Conservation (phyloP, 1,284 basidiomycete genomes). For the Trametes polyzona region DNA sequence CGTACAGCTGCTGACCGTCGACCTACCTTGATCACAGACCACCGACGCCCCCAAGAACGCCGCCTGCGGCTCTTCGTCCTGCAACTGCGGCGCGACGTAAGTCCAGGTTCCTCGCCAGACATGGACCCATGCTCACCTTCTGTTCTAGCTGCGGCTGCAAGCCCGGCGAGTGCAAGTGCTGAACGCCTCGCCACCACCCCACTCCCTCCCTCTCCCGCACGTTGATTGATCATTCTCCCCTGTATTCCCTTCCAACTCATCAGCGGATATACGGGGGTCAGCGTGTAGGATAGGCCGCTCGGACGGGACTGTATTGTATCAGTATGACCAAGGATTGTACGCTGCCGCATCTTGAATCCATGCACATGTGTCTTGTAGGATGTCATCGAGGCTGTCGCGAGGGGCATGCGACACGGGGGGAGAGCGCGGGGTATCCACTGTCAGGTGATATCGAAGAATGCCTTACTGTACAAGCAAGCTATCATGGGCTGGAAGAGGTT, state of each 20-base stretch:
- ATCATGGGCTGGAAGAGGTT: background rate
- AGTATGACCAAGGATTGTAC: conserved; percentile 1
- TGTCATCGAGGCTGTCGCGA: background rate
- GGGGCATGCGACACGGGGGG: background rate
- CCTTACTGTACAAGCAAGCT: background rate
- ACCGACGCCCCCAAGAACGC: conserved; percentile 48
- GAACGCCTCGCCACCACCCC: conserved; percentile 28
- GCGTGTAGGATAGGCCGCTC: conserved; percentile 21
- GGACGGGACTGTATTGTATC: conserved; percentile 2
- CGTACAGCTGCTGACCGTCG: background rate
- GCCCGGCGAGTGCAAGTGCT: conserved; percentile 66
- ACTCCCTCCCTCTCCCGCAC: background rate
- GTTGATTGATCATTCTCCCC: background rate
- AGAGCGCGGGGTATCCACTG: background rate
- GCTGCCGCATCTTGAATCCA: background rate
- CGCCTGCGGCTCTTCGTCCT: conserved; percentile 51
- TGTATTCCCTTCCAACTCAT: background rate
- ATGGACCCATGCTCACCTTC: background rate
- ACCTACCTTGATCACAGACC: conserved; percentile 35
- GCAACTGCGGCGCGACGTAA: conserved; percentile 56
- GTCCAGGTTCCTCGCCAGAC: conserved; percentile 22
- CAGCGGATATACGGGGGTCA: background rate
- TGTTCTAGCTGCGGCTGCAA: conserved; percentile 57
- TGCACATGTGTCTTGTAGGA: background rate
- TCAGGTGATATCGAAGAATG: background rate